Evolutionary conservation across 345 rosid genomes (phyloP).

Genomic region (Boechera stricta): DNA sequence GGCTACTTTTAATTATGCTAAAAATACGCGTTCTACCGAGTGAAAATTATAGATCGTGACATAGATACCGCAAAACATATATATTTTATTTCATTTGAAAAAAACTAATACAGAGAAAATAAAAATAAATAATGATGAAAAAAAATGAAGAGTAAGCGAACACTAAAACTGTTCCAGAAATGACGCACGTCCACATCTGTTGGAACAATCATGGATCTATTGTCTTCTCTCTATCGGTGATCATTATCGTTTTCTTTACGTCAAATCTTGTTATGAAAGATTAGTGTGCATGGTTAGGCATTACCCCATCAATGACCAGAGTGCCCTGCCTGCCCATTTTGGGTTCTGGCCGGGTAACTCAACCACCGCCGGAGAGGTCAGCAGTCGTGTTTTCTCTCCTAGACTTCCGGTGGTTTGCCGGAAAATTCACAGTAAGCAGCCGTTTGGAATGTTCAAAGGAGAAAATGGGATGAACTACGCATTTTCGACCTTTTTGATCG

Average conservation of each 20-base stretch:
- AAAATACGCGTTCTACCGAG: neutral
- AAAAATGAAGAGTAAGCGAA: neutral
- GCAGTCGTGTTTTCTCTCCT: neutral
- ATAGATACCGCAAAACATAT: neutral
- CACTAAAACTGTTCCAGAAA: conserved; percentile 29
- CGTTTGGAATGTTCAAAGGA: conserved; percentile 54
- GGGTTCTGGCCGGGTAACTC: conserved; percentile 40
- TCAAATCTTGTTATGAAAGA: conserved; percentile 2
- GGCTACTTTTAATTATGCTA: neutral
- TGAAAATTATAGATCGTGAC: neutral
- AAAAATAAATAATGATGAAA: neutral
- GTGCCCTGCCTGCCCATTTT: conserved; percentile 24
- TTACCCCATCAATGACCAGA: conserved; percentile 29
- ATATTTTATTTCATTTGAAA: neutral
- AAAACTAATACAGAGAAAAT: neutral
- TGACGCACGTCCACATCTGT: conserved; percentile 43
- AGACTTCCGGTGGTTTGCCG: conserved; percentile 48
- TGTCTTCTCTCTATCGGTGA: conserved; percentile 1
- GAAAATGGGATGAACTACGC: conserved; percentile 50
- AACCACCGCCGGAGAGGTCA: neutral
- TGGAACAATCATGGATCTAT: conserved; percentile 23
- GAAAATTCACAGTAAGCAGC: conserved; percentile 17
- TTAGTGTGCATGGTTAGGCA: conserved; percentile 43
- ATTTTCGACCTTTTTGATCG: conserved; percentile 52
- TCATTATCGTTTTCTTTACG: conserved; percentile 3